Evolutionary conservation across 306 rosid genomes (phyloP), one percentile per base, ranked within the genome.

Genomic region (Acacia confusa): DNA sequence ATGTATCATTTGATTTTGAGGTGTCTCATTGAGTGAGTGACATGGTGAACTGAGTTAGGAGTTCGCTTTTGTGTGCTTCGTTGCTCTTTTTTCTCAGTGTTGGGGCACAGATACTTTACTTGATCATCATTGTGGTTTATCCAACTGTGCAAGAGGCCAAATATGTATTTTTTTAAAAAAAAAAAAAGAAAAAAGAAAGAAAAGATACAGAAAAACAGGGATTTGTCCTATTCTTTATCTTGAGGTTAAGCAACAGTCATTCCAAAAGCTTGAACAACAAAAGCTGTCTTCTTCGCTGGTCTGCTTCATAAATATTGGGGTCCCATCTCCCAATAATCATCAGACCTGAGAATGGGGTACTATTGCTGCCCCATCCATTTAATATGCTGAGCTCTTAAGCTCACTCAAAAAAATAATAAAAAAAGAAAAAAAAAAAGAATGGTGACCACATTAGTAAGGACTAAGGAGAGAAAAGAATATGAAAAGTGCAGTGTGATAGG

Each of bases 181-280:
- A 16, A 50, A 19, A n/a, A n/a, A n/a, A n/a, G n/a, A n/a, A n/a
- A n/a, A n/a, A n/a, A n/a, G n/a, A n/a, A n/a, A n/a, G 38, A 1
- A 36, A 19, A 20, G 3, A 9, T 4, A 2, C 14, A 8, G 30
- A 7, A 6, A 4, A 32, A 36, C 14, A 2, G 22, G 47, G 6
- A 12, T n/a, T 52, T 74, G 78, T 74, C 66, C 77, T 52, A 32
- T 52, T 73, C 63, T 50, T 73, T 30, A 73, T 73, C 25, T 52
- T 12, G 19, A 50, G 77, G 64, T 9, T 19, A 73, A 28, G 66
- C 78, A 74, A 34, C 13, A 17, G 13, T 20, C 44, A 20, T 74
- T 34, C 47, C 19, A 32, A 20, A 32, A 20, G 20, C 24, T 74
- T 30, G 4, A 19, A 50, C 48, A 48, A 47, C 30, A 52, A 74